A percentile compares a stretch with the other conserved stretches of the same genome.
Conservation (phyloP, 2,329 filamentous ascomycete genomes). For the Colletotrichum trifolii region DNA sequence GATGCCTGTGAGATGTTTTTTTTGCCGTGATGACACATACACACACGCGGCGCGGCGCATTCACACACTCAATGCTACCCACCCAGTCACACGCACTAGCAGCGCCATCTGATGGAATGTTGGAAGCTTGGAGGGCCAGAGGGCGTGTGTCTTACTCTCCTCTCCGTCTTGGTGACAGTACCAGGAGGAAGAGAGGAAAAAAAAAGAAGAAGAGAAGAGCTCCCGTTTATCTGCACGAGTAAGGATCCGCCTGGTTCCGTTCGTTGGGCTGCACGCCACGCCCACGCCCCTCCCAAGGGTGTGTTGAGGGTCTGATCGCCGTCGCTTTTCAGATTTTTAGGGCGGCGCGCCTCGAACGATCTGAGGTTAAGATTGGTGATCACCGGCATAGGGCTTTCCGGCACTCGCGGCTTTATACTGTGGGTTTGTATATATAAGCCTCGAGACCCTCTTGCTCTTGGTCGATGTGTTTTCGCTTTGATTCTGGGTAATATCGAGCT, state of each 20-base stretch:
- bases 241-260: slow-evolving; percentile 35
- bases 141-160: too few relatives aligned
- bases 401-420: slow-evolving; percentile 32
- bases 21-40: too few relatives aligned
- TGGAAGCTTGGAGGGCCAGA: too few relatives aligned
- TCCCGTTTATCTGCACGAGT: slow-evolving; percentile 14
- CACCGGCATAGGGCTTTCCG: slow-evolving; percentile 32
- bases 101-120: too few relatives aligned
- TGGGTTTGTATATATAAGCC: slow-evolving; percentile 20
- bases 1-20: too few relatives aligned
- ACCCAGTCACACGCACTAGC: too few relatives aligned
- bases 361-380: slow-evolving; percentile 34
- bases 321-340: slow-evolving; percentile 28
- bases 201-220: too few relatives aligned
- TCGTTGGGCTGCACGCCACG: slow-evolving; percentile 19
- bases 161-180: too few relatives aligned
- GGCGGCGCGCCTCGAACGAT: slow-evolving; percentile 31
- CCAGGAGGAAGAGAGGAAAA: too few relatives aligned
- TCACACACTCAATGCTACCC: too few relatives aligned
- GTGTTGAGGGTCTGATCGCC: slow-evolving; percentile 26
- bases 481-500: slow-evolving; percentile 16
- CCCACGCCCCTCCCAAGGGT: too few relatives aligned
- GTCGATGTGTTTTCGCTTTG: slow-evolving; percentile 4
- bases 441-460: neutral
- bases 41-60: too few relatives aligned